phyloP scores from a whole-genome alignment of 306 rosid genomes.

The Cajanus cajan region DNA sequence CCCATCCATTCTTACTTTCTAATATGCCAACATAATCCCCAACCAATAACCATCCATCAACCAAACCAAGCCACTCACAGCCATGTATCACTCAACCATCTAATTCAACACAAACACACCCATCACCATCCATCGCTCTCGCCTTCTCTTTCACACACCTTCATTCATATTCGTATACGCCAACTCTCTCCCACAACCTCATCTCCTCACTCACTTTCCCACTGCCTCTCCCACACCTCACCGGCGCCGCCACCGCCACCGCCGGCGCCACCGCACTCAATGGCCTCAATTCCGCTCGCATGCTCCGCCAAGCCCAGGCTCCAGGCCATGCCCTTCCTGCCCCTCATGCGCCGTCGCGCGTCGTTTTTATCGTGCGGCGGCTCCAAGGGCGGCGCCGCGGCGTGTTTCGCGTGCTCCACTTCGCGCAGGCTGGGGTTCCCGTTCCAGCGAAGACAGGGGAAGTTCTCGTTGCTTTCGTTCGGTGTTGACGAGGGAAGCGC shows the following conservation, averaged over 20 bases:
- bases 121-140: neutral
- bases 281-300: conserved; percentile 42
- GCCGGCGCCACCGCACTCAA: conserved; percentile 37
- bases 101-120: neutral
- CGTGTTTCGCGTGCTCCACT: conserved; percentile 56
- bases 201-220: neutral
- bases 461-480: conserved; percentile 59
- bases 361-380: conserved; percentile 15
- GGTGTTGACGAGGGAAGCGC: conserved; percentile 45
- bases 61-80: neutral
- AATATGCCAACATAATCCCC: neutral
- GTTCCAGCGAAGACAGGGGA: conserved; percentile 43
- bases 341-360: neutral
- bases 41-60: too few species aligned
- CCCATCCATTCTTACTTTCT: too few species aligned
- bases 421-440: conserved; percentile 58
- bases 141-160: neutral
- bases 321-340: neutral
- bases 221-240: neutral
- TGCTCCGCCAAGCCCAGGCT: conserved; percentile 22
- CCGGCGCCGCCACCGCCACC: conserved; percentile 29
- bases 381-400: conserved; percentile 31
- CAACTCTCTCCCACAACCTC: conserved; percentile 16
- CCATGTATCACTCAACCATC: neutral
- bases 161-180: neutral